Evolutionary conservation across 1,284 basidiomycete species (phyloP).

Genomic region (Ceratorhiza oryzae-sativae): DNA sequence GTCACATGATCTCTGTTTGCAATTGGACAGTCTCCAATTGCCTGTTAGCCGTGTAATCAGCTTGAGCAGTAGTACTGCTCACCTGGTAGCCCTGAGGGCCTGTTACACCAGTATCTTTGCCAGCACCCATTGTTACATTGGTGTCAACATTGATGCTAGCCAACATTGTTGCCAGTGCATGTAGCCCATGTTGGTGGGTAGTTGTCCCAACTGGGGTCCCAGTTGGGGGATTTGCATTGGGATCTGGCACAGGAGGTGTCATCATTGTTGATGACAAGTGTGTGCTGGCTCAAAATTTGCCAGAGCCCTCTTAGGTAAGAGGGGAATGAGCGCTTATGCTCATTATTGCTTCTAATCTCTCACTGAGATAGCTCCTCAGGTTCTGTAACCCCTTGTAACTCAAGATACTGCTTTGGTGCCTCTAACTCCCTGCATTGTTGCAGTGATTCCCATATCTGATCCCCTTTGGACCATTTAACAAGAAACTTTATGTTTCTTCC

Average conservation of each 20-base stretch:
- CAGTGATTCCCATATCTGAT: constrained; percentile 2
- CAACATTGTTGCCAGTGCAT: neutral
- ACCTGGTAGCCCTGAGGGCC: neutral
- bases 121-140: neutral
- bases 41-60: neutral
- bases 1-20: neutral
- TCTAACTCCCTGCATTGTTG: neutral
- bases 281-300: constrained; percentile 9
- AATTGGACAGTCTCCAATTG: neutral
- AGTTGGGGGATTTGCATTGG: neutral
- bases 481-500: neutral
- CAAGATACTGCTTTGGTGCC: neutral
- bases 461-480: neutral
- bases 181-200: neutral
- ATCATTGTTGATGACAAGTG: constrained; percentile 1
- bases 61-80: neutral
- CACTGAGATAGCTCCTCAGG: neutral
- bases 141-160: neutral
- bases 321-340: neutral
- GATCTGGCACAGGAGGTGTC: neutral
- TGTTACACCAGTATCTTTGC: neutral
- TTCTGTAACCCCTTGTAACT: neutral
- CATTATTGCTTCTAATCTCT: neutral
- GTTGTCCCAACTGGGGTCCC: neutral
- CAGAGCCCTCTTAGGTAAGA: neutral